A percentile compares a stretch with the other conserved stretches of the same genome.
These are phyloP conservation scores for Aspergillus costaricaensis DNA, from an alignment of 2,329 filamentous ascomycete genomes.

Conservation along the genomic window DNA sequence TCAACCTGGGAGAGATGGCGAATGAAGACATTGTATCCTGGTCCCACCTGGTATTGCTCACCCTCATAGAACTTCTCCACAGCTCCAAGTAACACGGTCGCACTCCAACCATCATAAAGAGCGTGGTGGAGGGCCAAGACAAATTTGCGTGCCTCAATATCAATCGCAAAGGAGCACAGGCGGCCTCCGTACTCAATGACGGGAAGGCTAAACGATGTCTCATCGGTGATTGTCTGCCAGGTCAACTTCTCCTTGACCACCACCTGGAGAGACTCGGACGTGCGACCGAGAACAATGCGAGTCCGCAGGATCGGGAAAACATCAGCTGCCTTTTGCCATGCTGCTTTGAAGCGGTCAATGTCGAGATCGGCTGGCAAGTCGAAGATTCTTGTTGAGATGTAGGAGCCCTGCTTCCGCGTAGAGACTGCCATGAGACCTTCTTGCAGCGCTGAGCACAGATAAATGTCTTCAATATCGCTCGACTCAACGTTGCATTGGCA, in stretches of 20 bases:
- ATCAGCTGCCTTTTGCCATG: background rate
- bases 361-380: slow-evolving; percentile 18
- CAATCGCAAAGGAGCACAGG: background rate
- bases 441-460: slow-evolving; percentile 27
- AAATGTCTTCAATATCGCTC: slow-evolving; percentile 21
- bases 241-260: background rate
- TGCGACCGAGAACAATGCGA: background rate
- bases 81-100: background rate
- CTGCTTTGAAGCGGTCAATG: background rate
- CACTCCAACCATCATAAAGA: slow-evolving; percentile 10
- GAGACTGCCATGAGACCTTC: slow-evolving; percentile 25
- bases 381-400: slow-evolving; percentile 1
- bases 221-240: slow-evolving; percentile 1
- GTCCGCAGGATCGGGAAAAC: background rate
- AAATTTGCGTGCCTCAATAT: background rate
- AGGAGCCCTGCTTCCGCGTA: slow-evolving; percentile 19
- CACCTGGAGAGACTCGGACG: background rate
- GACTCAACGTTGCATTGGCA: background rate
- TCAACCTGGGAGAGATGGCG: background rate
- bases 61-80: background rate
- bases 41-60: background rate
- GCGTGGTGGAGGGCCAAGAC: slow-evolving; percentile 22
- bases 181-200: slow-evolving; percentile 13
- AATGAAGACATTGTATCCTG: background rate
- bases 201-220: background rate